Evolutionary conservation across 331 rosid species (phyloP).

Genomic region (Spiraea crenata): DNA sequence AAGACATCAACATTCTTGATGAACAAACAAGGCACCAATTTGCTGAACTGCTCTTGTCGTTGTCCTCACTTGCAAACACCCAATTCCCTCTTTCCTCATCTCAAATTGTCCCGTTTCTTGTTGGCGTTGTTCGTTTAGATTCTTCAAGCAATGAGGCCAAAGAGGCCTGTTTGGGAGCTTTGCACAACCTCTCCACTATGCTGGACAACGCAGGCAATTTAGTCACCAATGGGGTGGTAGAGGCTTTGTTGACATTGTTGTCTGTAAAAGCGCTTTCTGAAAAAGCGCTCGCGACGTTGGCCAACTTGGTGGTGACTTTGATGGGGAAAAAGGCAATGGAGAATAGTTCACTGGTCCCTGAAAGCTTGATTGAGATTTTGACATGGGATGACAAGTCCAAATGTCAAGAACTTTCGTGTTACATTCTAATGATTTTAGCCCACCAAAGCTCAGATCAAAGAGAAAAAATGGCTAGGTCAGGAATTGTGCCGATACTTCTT

Average conservation of each 20-base stretch:
- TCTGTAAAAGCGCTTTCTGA: slow-evolving; percentile 52
- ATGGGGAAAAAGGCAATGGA: slow-evolving; percentile 87
- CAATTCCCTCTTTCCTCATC: slow-evolving; percentile 53
- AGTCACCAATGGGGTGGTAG: slow-evolving; percentile 61
- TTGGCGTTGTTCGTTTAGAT: slow-evolving; percentile 36
- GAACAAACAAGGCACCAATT: slow-evolving; percentile 52
- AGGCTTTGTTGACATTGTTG: slow-evolving; percentile 46
- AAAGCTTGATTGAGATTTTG: slow-evolving; percentile 60
- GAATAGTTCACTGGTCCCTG: slow-evolving; percentile 56
- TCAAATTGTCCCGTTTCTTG: slow-evolving; percentile 53
- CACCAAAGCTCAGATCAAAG: slow-evolving; percentile 87
- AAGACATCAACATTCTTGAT: slow-evolving; percentile 46
- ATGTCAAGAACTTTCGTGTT: slow-evolving; percentile 79
- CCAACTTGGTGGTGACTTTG: slow-evolving; percentile 71
- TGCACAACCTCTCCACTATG: slow-evolving; percentile 64
- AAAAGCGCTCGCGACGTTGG: slow-evolving; percentile 69
- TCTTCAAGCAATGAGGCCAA: slow-evolving; percentile 48
- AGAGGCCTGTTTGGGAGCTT: slow-evolving; percentile 53
- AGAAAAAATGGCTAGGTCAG: slow-evolving; percentile 64
- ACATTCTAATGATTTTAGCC: slow-evolving; percentile 83
- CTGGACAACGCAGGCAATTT: slow-evolving; percentile 60
- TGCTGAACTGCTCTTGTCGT: slow-evolving; percentile 55
- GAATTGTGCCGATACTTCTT: slow-evolving; percentile 71
- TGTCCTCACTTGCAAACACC: slow-evolving; percentile 69
- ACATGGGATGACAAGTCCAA: slow-evolving; percentile 87